A percentile compares a stretch with the other conserved stretches of the same genome.
These are phyloP conservation scores for Hericium erinaceus DNA, from an alignment of 768 basidiomycete species.

Conservation along the genomic window DNA sequence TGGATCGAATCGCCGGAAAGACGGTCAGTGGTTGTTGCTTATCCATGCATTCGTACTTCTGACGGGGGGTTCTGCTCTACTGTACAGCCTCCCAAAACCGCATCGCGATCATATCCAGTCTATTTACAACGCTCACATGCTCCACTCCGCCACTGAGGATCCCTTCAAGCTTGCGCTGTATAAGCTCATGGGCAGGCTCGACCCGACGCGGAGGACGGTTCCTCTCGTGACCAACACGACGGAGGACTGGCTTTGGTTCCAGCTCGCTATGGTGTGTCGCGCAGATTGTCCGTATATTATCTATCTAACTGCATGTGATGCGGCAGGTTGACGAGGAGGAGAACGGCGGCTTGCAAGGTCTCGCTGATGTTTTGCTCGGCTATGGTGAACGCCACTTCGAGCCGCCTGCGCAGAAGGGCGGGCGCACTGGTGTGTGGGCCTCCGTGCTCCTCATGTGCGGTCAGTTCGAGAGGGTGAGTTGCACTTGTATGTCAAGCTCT, in stretches of 20 bases:
- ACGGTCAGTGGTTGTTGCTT: constrained; percentile 35
- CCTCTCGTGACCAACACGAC: constrained; percentile 82
- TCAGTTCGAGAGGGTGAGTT: constrained; percentile 81
- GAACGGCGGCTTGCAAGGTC: constrained; percentile 60
- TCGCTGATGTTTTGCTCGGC: constrained; percentile 66
- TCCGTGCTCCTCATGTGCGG: constrained; percentile 84
- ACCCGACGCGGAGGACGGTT: constrained; percentile 70
- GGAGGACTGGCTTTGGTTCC: constrained; percentile 99
- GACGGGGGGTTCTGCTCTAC: background rate
- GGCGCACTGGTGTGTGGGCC: constrained; percentile 66
- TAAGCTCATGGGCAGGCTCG: constrained; percentile 90
- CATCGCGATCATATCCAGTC: constrained; percentile 76
- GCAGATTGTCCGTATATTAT: background rate
- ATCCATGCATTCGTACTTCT: background rate
- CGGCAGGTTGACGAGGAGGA: constrained; percentile 81
- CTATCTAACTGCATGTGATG: background rate
- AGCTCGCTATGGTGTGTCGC: constrained; percentile 68
- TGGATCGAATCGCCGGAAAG: constrained; percentile 79
- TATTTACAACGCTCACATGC: constrained; percentile 79
- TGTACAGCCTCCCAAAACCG: constrained; percentile 51
- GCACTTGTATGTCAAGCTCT: background rate
- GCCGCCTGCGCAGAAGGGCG: constrained; percentile 45
- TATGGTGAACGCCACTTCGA: constrained; percentile 83
- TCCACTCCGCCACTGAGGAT: constrained; percentile 80
- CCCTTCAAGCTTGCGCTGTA: constrained; percentile 96